Percentiles rank a stretch among this genome's conserved stretches.
Conservation (phyloP, 257 asterid species). For the Cynanchum wilfordii region DNA sequence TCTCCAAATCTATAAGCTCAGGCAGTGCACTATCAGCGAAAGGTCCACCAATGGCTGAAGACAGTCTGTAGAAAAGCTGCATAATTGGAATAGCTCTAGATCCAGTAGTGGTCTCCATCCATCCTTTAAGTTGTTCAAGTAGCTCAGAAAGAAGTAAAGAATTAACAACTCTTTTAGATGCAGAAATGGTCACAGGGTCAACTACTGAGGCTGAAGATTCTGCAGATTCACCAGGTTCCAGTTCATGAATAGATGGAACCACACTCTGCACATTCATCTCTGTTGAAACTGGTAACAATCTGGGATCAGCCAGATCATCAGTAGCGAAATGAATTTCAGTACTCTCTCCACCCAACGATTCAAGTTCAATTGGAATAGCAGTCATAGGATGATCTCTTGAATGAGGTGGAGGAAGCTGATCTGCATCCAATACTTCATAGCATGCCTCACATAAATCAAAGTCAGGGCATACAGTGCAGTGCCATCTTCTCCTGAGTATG, state of each 20-base stretch:
- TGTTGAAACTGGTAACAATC: slow-evolving; percentile 55
- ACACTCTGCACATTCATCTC: slow-evolving; percentile 50
- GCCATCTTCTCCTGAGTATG: slow-evolving; percentile 94
- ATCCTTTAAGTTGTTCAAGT: slow-evolving; percentile 93
- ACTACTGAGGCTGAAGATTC: slow-evolving; percentile 62
- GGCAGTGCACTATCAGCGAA: slow-evolving; percentile 60
- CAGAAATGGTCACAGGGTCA: slow-evolving; percentile 93
- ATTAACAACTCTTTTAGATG: slow-evolving; percentile 93
- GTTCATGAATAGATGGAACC: slow-evolving; percentile 69
- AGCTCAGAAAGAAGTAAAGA: slow-evolving; percentile 88
- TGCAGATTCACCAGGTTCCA: slow-evolving; percentile 69
- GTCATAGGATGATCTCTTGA: slow-evolving; percentile 96
- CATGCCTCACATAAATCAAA: slow-evolving; percentile 98
- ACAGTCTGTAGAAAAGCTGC: slow-evolving; percentile 90
- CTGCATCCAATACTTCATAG: slow-evolving; percentile 87
- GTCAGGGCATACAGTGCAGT: slow-evolving; percentile 96
- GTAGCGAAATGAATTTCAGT: slow-evolving; percentile 74
- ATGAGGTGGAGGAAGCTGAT: slow-evolving; percentile 91
- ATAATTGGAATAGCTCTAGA: slow-evolving; percentile 85
- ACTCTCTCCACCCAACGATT: slow-evolving; percentile 76
- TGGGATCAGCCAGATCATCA: slow-evolving; percentile 63
- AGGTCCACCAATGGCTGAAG: slow-evolving; percentile 97
- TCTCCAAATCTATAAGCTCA: slow-evolving; percentile 80
- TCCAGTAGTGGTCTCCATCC: slow-evolving; percentile 89
- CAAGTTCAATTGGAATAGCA: slow-evolving; percentile 94